Evolutionary conservation across 2,329 filamentous ascomycete species (phyloP).

Genomic region (Penicillium fuscoglaucum): DNA sequence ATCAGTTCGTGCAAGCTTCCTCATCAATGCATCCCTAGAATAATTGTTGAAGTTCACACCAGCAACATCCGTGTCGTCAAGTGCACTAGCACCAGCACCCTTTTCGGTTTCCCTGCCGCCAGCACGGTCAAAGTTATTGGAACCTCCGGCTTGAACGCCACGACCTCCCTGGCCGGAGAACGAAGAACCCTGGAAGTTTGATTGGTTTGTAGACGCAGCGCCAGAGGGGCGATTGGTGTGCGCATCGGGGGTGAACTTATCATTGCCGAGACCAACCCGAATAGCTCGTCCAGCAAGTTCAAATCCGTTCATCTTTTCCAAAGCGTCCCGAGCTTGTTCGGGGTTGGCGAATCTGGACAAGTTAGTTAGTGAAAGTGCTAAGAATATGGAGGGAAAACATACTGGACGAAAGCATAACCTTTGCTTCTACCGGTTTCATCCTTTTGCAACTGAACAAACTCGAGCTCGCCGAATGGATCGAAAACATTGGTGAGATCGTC

Average conservation of each 20-base stretch:
- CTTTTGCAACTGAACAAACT: constrained; percentile 96
- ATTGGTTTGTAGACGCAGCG: constrained; percentile 60
- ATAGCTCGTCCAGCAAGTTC: constrained; percentile 96
- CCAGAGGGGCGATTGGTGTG: constrained; percentile 91
- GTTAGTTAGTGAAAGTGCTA: constrained; percentile 37
- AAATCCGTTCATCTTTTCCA: constrained; percentile 99
- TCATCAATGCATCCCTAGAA: constrained; percentile 97
- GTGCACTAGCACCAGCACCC: constrained; percentile 81
- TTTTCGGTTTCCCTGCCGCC: constrained; percentile 88
- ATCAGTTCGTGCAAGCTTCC: constrained; percentile 94
- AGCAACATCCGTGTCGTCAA: constrained; percentile 96
- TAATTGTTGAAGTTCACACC: constrained; percentile 99
- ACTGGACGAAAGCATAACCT: constrained; percentile 99
- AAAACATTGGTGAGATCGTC: constrained; percentile 94
- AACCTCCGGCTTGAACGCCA: constrained; percentile 74
- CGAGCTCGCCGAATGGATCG: constrained; percentile 94
- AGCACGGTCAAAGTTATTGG: constrained; percentile 81
- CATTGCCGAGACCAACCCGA: constrained; percentile 97
- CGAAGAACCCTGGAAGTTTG: constrained; percentile 80
- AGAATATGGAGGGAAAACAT: constrained; percentile 46
- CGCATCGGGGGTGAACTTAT: constrained; percentile 99
- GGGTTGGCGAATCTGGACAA: constrained; percentile 77
- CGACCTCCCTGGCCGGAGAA: constrained; percentile 90
- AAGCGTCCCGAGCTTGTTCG: constrained; percentile 83
- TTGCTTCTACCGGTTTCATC: constrained; percentile 87